Evolutionary conservation across 2,329 filamentous ascomycete species (phyloP), one percentile per base, ranked within the genome.

Genomic region (Exophiala sp.): DNA sequence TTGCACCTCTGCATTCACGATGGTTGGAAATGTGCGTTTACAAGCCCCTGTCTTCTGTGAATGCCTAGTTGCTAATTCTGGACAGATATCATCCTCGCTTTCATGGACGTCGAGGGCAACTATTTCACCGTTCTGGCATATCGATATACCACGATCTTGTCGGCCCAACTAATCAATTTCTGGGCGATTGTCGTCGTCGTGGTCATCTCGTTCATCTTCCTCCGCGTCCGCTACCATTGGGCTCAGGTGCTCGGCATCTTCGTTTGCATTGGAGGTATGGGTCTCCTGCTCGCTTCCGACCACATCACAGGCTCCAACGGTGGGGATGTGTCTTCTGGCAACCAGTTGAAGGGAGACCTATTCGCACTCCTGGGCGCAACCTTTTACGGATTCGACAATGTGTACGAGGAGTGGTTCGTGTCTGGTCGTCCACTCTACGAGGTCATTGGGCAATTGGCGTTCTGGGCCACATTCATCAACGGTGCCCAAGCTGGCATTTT

Each of bases 41-140:
- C 20, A 7, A 14, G 11, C 10, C 12, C 14, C 29, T 43, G 24
- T 24, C 33, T 7, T 14, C 29, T 46, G n/a, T 10, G 11, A 43
- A 16, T 21, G 47, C 21, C 14, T 2, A 10, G 34, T 36, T 14
- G 32, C 52, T 38, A 41, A 45, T 32, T 3, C 20, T 21, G 18
- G 11, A 44, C 50, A 78, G 75, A 95, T 75, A 81, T 95, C 65
- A 89, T 96, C 71, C 83, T 99, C 57, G 85, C 88, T 48, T 96
- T 97, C 72, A 81, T 94, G 63, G 94, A 99, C 68, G 92, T 97
- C 46, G 83, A 96, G 73, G 94, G 94, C 58, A 99, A 99, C 75
- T 99, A 96, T 78, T 97, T 97, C 69, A 91, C 91, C 65, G 92
- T 99, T 47, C 80, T 96, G 46, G 94, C 92, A 4, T 99, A 97